Conservation (phyloP, 345 rosid genomes). For the Hypericum androsaemum region DNA sequence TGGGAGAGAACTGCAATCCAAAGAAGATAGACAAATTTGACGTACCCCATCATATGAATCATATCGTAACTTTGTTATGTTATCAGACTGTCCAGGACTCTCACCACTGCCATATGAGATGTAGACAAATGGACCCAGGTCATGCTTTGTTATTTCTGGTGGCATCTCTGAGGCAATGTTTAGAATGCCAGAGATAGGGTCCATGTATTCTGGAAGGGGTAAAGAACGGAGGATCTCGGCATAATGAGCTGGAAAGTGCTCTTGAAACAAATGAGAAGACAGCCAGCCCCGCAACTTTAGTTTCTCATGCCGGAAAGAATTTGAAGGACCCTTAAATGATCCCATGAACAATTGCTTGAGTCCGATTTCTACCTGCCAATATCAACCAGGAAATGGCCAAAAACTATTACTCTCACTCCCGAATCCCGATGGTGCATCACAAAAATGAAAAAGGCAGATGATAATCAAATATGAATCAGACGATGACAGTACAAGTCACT, state of each 20-base stretch:
- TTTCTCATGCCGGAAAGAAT: constrained; percentile 56
- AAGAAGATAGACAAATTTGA: constrained; percentile 8
- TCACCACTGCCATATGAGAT: constrained; percentile 73
- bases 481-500: too few relatives aligned
- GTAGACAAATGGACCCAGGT: constrained; percentile 67
- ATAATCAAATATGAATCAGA: too few relatives aligned
- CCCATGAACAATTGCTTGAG: constrained; percentile 62
- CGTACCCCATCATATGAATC: constrained; percentile 69
- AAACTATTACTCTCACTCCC: neutral
- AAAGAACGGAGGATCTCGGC: constrained; percentile 52
- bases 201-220: constrained; percentile 81
- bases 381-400: constrained; percentile 8
- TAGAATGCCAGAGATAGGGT: constrained; percentile 54
- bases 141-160: constrained; percentile 34
- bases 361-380: constrained; percentile 77
- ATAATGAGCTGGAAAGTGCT: constrained; percentile 76
- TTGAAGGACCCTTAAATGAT: constrained; percentile 51
- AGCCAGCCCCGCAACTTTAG: constrained; percentile 88
- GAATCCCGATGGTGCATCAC: too few relatives aligned
- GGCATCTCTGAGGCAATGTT: constrained; percentile 66
- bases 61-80: constrained; percentile 55
- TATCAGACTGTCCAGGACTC: constrained; percentile 38
- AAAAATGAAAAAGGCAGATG: too few relatives aligned
- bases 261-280: constrained; percentile 61
- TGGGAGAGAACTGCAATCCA: neutral